Evolutionary conservation across 345 rosid genomes (phyloP), one percentile per base, ranked within the genome.

Genomic region (Populus nigra): DNA sequence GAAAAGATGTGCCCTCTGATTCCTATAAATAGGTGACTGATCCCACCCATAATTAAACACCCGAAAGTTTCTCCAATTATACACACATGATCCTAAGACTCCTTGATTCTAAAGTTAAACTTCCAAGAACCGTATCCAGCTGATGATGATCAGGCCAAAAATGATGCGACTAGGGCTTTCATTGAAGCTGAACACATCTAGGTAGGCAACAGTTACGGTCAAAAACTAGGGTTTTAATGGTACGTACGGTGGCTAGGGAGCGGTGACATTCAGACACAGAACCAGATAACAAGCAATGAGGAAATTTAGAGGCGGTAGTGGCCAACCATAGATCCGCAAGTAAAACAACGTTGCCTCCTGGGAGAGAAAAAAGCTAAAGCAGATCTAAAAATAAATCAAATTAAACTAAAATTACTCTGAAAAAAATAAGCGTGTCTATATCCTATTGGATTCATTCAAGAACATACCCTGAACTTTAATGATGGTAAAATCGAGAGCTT

Each of bases 261-360:
- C 4, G 27, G 63, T 9, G 63, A 57, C 27, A 67, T 8, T 22
- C 45, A 72, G 80, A 79, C 79, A 76, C 38, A 20, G 29, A 49
- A 62, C 43, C 85, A 39, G 80, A 57, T 63, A 41, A 79, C 78
- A 73, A 27, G 85, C 69, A 12, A 68, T 57, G 73, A 76, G 83
- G 36, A 33, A 33, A 45, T 39, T 49, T 36, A 50, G 66, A 78
- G 63, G 27, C 10, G 15, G 27, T 71, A 66, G 73, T 78, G 79
- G 82, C 79, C 79, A 78, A 68, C 79, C 79, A 36, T 55, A 50
- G 59, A 8, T 65, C 49, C 18, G 68, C 76, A 61, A 72, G n/a
- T 35, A 23, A 55, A 55, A 57, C 53, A 49, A 12, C 23, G 25
- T 39, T 69, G 72, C 9, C 38, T 71, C 57, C 38, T 7, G 41